These are phyloP conservation scores for Fusarium multiceps DNA, from an alignment of 2,329 filamentous ascomycete genomes.

Conservation along the genomic window DNA sequence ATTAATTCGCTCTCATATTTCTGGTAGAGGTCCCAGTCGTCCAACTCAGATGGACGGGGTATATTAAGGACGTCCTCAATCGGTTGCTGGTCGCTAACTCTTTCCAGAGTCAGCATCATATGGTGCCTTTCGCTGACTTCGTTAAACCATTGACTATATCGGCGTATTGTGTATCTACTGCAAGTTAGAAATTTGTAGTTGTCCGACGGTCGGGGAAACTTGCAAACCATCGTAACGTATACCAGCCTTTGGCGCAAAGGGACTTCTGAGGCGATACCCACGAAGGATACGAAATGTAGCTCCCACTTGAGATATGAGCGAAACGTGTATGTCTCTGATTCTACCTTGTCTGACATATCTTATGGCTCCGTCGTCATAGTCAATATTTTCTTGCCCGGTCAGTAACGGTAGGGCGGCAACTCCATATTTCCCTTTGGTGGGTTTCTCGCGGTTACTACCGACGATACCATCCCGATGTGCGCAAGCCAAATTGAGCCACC, in stretches of 20 bases:
- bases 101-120: conserved; percentile 60
- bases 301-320: conserved; percentile 62
- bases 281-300: conserved; percentile 63
- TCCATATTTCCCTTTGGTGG: conserved; percentile 60
- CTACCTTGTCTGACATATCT: conserved; percentile 60
- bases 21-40: conserved; percentile 66
- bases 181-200: conserved; percentile 5
- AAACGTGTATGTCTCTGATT: conserved; percentile 59
- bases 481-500: conserved; percentile 68
- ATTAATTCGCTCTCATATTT: conserved; percentile 58
- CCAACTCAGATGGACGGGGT: conserved; percentile 65
- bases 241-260: conserved; percentile 62
- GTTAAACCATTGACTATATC: conserved; percentile 56
- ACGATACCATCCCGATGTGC: conserved; percentile 67
- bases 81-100: conserved; percentile 55
- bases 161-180: conserved; percentile 60
- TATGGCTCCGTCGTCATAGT: conserved; percentile 46
- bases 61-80: conserved; percentile 58
- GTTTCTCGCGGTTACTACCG: conserved; percentile 55
- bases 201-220: conserved; percentile 34
- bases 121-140: conserved; percentile 52
- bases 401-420: conserved; percentile 62
- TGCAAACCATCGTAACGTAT: conserved; percentile 69
- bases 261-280: conserved; percentile 62
- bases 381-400: conserved; percentile 61